Base-by-base conservation (phyloP, 768 basidiomycete species). In the Rhizopogon sp. region DNA sequence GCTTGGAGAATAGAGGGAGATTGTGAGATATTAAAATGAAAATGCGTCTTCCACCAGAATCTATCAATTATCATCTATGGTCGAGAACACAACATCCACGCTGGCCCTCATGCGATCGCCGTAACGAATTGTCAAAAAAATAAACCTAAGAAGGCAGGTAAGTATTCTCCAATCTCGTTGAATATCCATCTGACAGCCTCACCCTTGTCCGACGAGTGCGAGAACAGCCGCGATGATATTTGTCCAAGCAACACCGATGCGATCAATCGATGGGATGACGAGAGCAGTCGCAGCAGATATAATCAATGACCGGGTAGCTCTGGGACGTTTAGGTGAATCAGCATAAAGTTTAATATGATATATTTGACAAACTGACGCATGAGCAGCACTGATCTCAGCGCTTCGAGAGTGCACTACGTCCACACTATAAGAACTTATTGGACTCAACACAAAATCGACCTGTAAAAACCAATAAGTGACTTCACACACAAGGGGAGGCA, bases 341-440 rank as follows among this genome's bases (percentile, higher is more conserved):
- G 22, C 17, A 25, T 13, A 5, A 35, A 17, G 20, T 35, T 31
- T 25, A 3, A 9, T 22, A 31, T 5, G 14, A 5, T 20, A 50
- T 28, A 43, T n/a, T 16, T 10, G 31, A 11, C 8, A 25, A 7
- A 50, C 78, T 46, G 43, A 83, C 84, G 66, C 73, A 56, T 70
- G 74, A 1, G 78, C 83, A 11, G 81, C 83, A 64, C 78, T 74
- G n/a, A 74, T 72, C 62, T 86, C 83, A 2, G 84, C 82, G 60
- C 85, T 85, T n/a, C 76, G 74, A 28, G 72, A 63, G 43, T 80
- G 82, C 62, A 84, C 54, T 10, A 83, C 68, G 59, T 86, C 85
- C 5, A 85, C 78, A 39, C 69, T 64, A 55, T 84, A 84, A 16
- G 83, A 74, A n/a, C 76, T 70, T n/a, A 69, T 66, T 0, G 83